Evolutionary conservation across 768 basidiomycete species (phyloP).

Genomic region (Boletus rubescentipes): DNA sequence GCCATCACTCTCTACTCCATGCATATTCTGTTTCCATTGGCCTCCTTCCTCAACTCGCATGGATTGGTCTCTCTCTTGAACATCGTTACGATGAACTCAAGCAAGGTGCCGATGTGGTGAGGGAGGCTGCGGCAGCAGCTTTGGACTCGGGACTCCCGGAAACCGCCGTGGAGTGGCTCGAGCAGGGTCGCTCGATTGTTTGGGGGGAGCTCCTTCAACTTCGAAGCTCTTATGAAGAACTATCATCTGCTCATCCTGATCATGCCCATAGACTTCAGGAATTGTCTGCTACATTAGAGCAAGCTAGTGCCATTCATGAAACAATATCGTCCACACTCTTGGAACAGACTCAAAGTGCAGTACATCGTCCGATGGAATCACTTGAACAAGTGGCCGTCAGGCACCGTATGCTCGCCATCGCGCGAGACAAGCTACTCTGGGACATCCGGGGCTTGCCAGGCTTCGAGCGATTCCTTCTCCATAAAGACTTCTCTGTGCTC

Average conservation of each 20-base stretch:
- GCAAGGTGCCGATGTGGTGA: neutral
- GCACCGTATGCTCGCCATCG: neutral
- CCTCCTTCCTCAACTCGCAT: neutral
- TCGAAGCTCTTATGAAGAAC: constrained; percentile 5
- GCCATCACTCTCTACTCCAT: neutral
- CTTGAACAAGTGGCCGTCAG: neutral
- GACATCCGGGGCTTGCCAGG: neutral
- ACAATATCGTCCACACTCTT: neutral
- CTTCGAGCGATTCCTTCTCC: neutral
- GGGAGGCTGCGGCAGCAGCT: constrained; percentile 3
- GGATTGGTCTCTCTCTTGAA: neutral
- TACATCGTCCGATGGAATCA: neutral
- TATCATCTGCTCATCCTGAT: neutral
- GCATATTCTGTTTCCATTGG: neutral
- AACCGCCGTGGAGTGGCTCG: constrained; percentile 13
- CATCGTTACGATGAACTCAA: neutral
- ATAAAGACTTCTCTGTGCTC: neutral
- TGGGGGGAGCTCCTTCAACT: constrained; percentile 8
- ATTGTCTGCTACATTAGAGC: neutral
- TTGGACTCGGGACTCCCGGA: neutral
- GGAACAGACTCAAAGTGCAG: too few species aligned
- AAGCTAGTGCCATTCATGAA: neutral
- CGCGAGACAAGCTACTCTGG: neutral
- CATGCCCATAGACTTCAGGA: neutral
- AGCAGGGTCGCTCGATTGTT: constrained; percentile 13